Evolutionary conservation across 495 filamentous ascomycete species (phyloP).

Genomic region (Pyronema domesticum): DNA sequence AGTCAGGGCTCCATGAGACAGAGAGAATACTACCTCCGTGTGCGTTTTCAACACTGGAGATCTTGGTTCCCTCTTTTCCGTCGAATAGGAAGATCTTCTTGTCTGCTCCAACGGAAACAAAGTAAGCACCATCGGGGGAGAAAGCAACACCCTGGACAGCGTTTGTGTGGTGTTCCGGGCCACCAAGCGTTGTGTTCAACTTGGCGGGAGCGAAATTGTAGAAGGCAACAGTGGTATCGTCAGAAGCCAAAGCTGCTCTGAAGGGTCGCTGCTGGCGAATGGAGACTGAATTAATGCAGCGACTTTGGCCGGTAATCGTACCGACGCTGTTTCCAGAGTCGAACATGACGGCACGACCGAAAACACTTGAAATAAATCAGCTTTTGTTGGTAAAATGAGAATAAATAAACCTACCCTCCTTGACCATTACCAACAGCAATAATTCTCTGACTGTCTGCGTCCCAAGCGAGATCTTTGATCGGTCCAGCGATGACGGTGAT

Average conservation of each 20-base stretch:
- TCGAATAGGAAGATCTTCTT: conserved; percentile 83
- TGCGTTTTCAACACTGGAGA: conserved; percentile 46
- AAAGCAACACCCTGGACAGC: conserved; percentile 81
- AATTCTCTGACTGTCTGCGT: conserved; percentile 87
- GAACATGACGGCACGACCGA: conserved; percentile 84
- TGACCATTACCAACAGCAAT: conserved; percentile 87
- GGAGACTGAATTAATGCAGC: conserved; percentile 75
- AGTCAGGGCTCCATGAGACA: conserved; percentile 79
- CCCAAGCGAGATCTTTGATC: conserved; percentile 93
- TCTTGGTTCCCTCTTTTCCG: conserved; percentile 77
- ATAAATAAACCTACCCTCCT: conserved; percentile 41
- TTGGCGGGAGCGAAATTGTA: conserved; percentile 90
- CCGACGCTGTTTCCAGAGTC: conserved; percentile 93
- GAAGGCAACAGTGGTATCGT: conserved; percentile 79
- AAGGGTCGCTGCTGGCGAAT: conserved; percentile 79
- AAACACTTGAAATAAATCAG: conserved; percentile 24
- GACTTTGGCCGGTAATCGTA: conserved; percentile 77
- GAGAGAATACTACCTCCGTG: conserved; percentile 77
- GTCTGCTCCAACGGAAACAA: conserved; percentile 83
- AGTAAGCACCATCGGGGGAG: conserved; percentile 65
- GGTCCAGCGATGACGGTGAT: conserved; percentile 87
- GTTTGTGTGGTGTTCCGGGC: conserved; percentile 48
- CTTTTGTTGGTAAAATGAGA: neutral
- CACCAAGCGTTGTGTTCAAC: conserved; percentile 56
- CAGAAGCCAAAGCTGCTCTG: conserved; percentile 74